Percentiles rank a stretch among this genome's conserved stretches.
phyloP scores from a whole-genome alignment of 495 filamentous ascomycete genomes.

The Friedmanniomyces endolithicus region DNA sequence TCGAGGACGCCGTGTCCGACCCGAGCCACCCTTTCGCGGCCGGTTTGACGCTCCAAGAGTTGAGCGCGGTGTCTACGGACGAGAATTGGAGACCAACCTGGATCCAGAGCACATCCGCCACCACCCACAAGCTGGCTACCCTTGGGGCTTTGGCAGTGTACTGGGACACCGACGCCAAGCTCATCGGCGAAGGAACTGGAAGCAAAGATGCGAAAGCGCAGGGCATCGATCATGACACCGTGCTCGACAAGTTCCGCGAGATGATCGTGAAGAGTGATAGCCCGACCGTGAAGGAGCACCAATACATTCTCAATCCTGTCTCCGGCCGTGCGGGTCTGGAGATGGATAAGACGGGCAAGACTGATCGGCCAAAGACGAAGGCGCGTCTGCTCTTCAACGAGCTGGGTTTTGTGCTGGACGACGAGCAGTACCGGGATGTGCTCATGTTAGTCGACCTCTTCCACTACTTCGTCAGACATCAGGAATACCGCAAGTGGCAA shows the following conservation, averaged over 20 bases:
- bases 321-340: conserved; percentile 85
- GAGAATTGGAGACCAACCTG: conserved; percentile 87
- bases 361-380: conserved; percentile 76
- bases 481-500: conserved; percentile 84
- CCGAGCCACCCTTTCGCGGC: conserved; percentile 90
- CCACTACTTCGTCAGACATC: conserved; percentile 94
- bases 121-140: conserved; percentile 83
- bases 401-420: conserved; percentile 86
- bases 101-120: conserved; percentile 68
- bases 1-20: conserved; percentile 93
- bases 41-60: conserved; percentile 81
- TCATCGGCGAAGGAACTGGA: conserved; percentile 63
- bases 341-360: conserved; percentile 77
- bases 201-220: conserved; percentile 51
- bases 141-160: conserved; percentile 82
- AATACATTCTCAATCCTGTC: conserved; percentile 91
- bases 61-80: conserved; percentile 93
- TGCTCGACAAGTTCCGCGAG: conserved; percentile 60
- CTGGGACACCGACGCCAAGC: conserved; percentile 86
- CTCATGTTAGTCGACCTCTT: conserved; percentile 97
- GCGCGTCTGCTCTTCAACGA: conserved; percentile 86
- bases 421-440: conserved; percentile 90
- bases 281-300: conserved; percentile 44
- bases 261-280: conserved; percentile 61
- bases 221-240: conserved; percentile 53